Percentiles rank a stretch among this genome's conserved stretches.
Evolutionary conservation across 257 asterid genomes (phyloP).

Genomic region (Striga asiatica): DNA sequence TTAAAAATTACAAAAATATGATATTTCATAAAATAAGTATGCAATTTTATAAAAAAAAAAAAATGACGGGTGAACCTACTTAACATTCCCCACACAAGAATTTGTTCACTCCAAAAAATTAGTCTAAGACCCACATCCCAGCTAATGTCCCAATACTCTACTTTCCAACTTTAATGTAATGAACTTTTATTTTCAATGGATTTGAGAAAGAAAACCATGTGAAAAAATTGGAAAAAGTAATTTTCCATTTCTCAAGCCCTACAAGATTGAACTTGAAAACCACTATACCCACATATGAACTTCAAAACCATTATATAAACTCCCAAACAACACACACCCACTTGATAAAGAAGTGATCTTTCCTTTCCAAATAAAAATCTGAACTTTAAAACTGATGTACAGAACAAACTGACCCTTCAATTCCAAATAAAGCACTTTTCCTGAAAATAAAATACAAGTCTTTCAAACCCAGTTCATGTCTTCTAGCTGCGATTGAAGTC

Average conservation of each 20-base stretch:
- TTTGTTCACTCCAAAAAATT: too few relatives aligned
- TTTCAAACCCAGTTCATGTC: conserved; percentile 15
- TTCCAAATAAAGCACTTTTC: too few relatives aligned
- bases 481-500: conserved; percentile 7
- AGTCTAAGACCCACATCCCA: neutral
- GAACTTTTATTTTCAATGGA: conserved; percentile 3
- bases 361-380: too few relatives aligned
- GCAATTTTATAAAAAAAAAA: too few relatives aligned
- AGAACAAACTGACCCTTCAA: conserved; percentile 12
- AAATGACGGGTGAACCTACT: too few relatives aligned
- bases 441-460: too few relatives aligned
- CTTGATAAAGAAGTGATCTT: conserved; percentile 2
- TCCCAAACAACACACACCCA: neutral
- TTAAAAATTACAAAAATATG: too few relatives aligned
- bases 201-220: neutral
- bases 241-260: conserved; percentile 43
- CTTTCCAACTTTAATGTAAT: too few relatives aligned
- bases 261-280: conserved; percentile 41
- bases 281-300: conserved; percentile 29
- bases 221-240: conserved; percentile 21
- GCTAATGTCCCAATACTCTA: neutral
- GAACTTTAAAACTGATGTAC: too few relatives aligned
- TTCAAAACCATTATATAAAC: conserved; percentile 13
- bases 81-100: too few relatives aligned
- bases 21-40: too few relatives aligned